These are phyloP conservation scores for Parachlorella kessleri DNA, from an alignment of 139 green algal species.

Conservation along the genomic window DNA sequence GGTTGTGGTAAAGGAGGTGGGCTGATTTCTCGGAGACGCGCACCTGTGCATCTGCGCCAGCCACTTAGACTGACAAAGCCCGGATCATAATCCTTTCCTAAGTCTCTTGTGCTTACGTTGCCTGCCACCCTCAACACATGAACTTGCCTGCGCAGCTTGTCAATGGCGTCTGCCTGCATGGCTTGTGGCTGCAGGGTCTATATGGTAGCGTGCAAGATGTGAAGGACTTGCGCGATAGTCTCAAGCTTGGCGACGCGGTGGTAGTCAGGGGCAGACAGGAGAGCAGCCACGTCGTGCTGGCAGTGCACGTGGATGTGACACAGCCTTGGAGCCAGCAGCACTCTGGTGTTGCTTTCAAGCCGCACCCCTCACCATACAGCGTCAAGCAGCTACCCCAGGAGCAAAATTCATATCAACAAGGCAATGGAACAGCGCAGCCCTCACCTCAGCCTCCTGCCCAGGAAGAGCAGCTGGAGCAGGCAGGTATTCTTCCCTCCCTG, in stretches of 20 bases:
- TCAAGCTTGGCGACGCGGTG: constrained; percentile 1
- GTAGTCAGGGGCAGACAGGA: neutral
- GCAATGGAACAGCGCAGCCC: too few relatives aligned
- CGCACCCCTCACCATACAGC: neutral
- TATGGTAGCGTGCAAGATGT: neutral
- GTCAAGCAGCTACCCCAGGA: neutral
- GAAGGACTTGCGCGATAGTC: neutral
- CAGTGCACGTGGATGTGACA: neutral
- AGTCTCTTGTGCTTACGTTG: neutral
- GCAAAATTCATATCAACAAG: neutral
- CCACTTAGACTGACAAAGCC: neutral
- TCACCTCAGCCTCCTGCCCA: too few relatives aligned
- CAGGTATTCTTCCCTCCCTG: neutral
- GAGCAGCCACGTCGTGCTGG: neutral
- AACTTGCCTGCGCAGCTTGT: neutral
- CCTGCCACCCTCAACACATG: neutral
- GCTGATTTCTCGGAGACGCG: neutral
- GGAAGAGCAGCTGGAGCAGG: neutral
- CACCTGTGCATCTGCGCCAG: neutral
- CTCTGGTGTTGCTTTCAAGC: neutral
- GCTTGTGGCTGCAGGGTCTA: neutral
- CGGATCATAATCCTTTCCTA: neutral
- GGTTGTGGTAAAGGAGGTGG: constrained; percentile 2
- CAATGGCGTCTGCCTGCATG: neutral
- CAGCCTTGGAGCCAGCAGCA: neutral